Base-by-base conservation (phyloP, 768 basidiomycete species). In the Russula sp. region DNA sequence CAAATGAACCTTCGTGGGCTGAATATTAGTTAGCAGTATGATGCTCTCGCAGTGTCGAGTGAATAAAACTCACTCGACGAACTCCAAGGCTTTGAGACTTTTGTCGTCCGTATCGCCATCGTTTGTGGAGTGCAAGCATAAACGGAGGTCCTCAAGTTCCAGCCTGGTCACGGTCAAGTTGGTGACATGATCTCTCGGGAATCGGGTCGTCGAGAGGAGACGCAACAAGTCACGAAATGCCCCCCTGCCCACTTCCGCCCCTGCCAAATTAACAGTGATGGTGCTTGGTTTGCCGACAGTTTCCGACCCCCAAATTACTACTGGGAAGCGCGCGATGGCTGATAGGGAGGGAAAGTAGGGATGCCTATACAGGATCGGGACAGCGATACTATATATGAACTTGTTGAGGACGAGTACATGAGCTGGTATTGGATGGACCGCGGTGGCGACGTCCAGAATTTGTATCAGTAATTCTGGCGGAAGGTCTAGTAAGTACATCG, bases 1-100 rank as follows among this genome's bases (percentile, higher is more conserved):
- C 86, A 86, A 24, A 73, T 73, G 67, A 85, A 85, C 24, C 67
- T 71, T 51, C 72, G 74, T 38, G 83, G 83, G 57, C 83, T 38
- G 16, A 44, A 53, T 44, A 34, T 28, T 36, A 64, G 13, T 26
- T 22, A 24, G n/a, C 28, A 30, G 28, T 30, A 36, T 36, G 36
- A 63, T 46, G 9, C 22, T 26, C 11, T 26, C 11, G n/a, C 34
- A 55, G 24, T 14, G 50, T 30, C 9, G 32, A 32, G 8, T 7
- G 16, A 49, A n/a, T n/a, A 26, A 42, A 22, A 67, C 79, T 74
- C 68, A 80, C 80, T 76, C 76, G 18, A 76, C 71, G 1, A 74
- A 70, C 30, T 55, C 67, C 46, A 79, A 70, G 14, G 77, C 77
- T 13, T 71, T 71, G 40, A 69, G 59, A 32, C 22, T 54, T 74